These are phyloP conservation scores for Rubia tinctorum DNA, from an alignment of 305 asterid species.

Conservation along the genomic window DNA sequence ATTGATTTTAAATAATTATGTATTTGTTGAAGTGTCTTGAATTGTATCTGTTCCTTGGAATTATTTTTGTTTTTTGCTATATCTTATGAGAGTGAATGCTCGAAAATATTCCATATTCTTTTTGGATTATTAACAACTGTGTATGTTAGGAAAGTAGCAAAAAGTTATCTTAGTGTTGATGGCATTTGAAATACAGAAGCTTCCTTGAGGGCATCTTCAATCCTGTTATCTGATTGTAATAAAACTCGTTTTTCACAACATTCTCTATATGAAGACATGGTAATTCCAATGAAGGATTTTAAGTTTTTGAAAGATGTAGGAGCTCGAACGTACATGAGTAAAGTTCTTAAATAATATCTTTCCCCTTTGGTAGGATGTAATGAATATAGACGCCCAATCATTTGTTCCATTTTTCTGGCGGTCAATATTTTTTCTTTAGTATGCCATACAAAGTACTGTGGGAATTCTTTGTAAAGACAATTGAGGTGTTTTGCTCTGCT, in stretches of 20 bases:
- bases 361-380: conserved; percentile 1
- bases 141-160: not conserved
- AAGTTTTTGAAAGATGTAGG: conserved; percentile 7
- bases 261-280: not conserved
- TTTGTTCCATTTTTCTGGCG: not conserved
- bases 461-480: not conserved
- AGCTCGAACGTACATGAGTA: not conserved
- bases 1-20: not conserved
- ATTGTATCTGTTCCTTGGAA: not conserved
- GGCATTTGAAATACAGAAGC: not conserved
- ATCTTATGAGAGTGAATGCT: not conserved
- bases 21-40: not conserved
- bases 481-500: not conserved
- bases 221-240: not conserved
- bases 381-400: not conserved
- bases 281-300: not conserved
- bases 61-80: not conserved
- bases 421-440: not conserved
- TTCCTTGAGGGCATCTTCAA: not conserved
- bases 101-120: not conserved
- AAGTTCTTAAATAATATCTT: not conserved
- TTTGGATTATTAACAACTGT: not conserved
- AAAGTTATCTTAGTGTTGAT: not conserved
- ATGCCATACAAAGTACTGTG: not conserved
- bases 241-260: not conserved